Evolutionary conservation across 371 early-diverging fungal genomes (phyloP).

Genomic region (Syncephalastrum racemosum): DNA sequence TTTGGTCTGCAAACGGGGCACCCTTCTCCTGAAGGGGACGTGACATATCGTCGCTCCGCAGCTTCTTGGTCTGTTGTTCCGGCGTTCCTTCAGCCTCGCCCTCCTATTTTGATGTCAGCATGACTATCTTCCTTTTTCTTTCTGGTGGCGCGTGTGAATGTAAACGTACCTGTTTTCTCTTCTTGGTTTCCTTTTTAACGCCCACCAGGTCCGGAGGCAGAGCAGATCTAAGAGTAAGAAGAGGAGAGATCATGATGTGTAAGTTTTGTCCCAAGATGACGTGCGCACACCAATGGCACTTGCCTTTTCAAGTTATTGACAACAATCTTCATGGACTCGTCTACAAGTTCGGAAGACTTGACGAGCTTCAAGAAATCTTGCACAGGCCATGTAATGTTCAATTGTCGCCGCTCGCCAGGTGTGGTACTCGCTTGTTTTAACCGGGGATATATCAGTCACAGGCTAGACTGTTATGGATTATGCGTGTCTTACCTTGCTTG

Average conservation of each 20-base stretch:
- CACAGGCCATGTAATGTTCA: conserved; percentile 80
- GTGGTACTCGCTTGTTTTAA: background rate
- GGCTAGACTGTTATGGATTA: too few species aligned
- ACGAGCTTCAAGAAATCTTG: conserved; percentile 81
- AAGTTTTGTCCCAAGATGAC: background rate
- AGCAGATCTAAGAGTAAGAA: conserved; percentile 8
- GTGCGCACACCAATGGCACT: background rate
- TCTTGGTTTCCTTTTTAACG: conserved; percentile 43
- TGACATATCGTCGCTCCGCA: too few species aligned
- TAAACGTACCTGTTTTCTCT: too few species aligned
- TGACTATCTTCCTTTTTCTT: too few species aligned
- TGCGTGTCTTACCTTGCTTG: conserved; percentile 41
- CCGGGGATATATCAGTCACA: background rate
- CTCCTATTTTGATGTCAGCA: too few species aligned
- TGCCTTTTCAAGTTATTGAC: conserved; percentile 76
- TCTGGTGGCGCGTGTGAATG: too few species aligned
- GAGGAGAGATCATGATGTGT: background rate
- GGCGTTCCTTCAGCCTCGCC: too few species aligned
- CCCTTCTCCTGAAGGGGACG: too few species aligned
- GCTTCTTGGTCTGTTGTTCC: too few species aligned
- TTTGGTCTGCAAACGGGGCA: too few species aligned
- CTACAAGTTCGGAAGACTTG: conserved; percentile 77
- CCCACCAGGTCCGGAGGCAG: conserved; percentile 49
- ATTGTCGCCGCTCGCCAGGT: conserved; percentile 27
- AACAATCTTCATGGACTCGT: conserved; percentile 71